Evolutionary conservation across 2,329 filamentous ascomycete species (phyloP).

Genomic region (Colletotrichum sp.): DNA sequence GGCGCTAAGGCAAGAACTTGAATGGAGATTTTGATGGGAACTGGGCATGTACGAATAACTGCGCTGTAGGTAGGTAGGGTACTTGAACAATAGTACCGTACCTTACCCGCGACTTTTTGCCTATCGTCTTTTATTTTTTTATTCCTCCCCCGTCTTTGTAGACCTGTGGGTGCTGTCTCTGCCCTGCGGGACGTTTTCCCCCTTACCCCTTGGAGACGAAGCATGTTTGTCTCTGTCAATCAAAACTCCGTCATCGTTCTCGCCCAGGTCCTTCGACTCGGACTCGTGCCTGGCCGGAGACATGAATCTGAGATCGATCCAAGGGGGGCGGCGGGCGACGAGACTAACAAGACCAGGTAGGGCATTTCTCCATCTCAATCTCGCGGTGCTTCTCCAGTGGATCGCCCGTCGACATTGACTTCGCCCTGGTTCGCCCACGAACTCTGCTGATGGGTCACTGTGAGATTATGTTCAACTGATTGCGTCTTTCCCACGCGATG

Average conservation of each 20-base stretch:
- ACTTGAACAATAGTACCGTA: background rate
- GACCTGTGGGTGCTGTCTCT: background rate
- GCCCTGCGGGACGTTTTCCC: background rate
- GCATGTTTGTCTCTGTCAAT: background rate
- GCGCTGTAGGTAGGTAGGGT: background rate
- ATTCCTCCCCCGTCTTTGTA: background rate
- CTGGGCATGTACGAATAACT: background rate
- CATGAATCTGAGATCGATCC: background rate
- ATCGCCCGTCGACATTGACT: background rate
- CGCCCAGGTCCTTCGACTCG: background rate
- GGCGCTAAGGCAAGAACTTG: slow-evolving; percentile 3
- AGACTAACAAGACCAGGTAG: background rate
- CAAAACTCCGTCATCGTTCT: background rate
- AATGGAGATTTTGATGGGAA: slow-evolving; percentile 11
- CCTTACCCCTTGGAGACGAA: background rate
- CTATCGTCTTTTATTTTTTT: background rate
- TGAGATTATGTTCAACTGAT: slow-evolving; percentile 9
- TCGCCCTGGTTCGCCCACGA: background rate
- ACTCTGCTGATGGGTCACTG: background rate
- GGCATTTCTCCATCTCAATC: background rate
- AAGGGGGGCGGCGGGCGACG: background rate
- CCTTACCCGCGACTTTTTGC: background rate
- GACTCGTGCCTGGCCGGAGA: background rate
- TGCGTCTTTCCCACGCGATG: slow-evolving; percentile 11
- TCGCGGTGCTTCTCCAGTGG: background rate